Base-by-base conservation (phyloP, 371 early-diverging fungal genomes). In the Lichtheimia corymbifera region DNA sequence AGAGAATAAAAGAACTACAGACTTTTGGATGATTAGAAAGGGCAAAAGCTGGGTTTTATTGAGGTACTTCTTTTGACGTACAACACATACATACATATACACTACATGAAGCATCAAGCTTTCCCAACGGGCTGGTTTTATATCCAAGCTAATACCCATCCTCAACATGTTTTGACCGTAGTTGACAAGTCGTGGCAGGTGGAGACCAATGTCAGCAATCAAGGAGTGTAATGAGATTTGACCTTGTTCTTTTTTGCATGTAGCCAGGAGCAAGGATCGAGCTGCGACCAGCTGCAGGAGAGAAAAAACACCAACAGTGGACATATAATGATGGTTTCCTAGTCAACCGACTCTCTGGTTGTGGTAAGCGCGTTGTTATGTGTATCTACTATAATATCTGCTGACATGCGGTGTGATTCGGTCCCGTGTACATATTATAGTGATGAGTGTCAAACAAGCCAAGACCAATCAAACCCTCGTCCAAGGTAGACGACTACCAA, bases 181-280 rank as follows among this genome's bases (percentile, higher is more conserved):
- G 55, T 53, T n/a, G 24, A 45, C 24, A 28, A 22, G 50, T 5
- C 63, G 5, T 55, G 53, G 50, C 50, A 50, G 63, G 63, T 62
- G 50, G 11, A 13, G 17, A 15, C 6, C 6, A n/a, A 27, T 24
- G 27, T 2, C n/a, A 18, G 14, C 6, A 9, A 9, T 35, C 35
- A 35, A 35, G 40, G 14, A 15, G 14, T 50, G 30, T 15, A 6
- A 51, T 17, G 45, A n/a, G 15, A 18, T 3, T 54, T 53, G n/a
- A 13, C n/a, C 22, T 22, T 22, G 1, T 22, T 22, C 22, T 22
- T 22, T 27, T 44, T 5, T 20, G 9, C 22, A 44, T 18, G n/a
- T 50, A 62, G 63, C 55, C 55, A 40, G 50, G 51, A 24, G 63
- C 57, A 56, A 55, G 63, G 27, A 62, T 62, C 17, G 63, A 62